phyloP scores from a whole-genome alignment of 225 moss, liverwort and hornwort genomes.

The Thuidium tamariscinum region DNA sequence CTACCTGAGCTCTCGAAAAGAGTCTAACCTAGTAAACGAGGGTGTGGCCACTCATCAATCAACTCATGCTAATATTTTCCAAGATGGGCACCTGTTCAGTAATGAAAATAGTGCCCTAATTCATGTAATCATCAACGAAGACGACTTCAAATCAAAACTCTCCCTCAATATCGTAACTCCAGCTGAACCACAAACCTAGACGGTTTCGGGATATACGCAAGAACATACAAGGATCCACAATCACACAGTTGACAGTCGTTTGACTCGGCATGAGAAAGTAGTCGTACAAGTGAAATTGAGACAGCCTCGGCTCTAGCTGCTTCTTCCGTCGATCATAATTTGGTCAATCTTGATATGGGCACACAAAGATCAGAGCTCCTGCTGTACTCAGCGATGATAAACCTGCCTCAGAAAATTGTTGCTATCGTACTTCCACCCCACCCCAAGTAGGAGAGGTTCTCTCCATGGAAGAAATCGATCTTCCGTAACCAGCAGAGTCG shows the following conservation, averaged over 20 bases:
- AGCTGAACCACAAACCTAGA: neutral
- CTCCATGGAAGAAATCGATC: conserved; percentile 6
- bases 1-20: neutral
- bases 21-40: neutral
- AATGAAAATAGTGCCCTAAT: neutral
- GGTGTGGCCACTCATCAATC: neutral
- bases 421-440: conserved; percentile 27
- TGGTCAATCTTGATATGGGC: neutral
- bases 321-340: neutral
- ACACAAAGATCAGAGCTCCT: neutral
- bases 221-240: neutral
- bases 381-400: neutral
- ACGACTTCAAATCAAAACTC: neutral
- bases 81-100: neutral
- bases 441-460: conserved; percentile 46
- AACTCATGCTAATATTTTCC: neutral
- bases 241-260: neutral
- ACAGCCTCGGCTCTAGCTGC: neutral
- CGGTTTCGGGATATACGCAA: neutral
- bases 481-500: conserved; percentile 25
- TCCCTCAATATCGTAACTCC: neutral
- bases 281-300: neutral
- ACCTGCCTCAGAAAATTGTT: neutral
- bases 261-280: neutral
- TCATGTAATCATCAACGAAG: neutral